Evolutionary conservation across 148 eudicot species (phyloP).

Genomic region (Euryodendron excelsum): DNA sequence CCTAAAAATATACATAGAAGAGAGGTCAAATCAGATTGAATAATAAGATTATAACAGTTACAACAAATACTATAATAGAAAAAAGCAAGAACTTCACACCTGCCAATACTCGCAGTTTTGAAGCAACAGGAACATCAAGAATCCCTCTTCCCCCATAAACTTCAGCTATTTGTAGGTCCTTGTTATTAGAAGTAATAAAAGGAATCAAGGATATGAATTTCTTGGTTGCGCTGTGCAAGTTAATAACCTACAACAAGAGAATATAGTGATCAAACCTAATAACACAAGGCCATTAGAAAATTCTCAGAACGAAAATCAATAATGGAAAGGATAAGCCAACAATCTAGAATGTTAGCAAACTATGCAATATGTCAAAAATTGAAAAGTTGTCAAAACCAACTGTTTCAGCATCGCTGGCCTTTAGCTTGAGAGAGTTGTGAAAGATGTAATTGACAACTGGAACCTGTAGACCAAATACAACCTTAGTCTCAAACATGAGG

Average conservation of each 20-base stretch:
- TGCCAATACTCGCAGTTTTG: conserved; percentile 53
- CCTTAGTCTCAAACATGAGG: not conserved
- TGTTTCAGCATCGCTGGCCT: conserved; percentile 82
- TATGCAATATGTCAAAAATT: not conserved
- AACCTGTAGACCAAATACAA: conserved; percentile 39
- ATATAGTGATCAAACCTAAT: not conserved
- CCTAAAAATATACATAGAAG: not conserved
- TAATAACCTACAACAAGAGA: conserved; percentile 56
- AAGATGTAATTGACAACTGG: conserved; percentile 70
- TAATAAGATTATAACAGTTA: not conserved
- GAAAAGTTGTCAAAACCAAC: conserved; percentile 37
- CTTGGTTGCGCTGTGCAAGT: conserved; percentile 55
- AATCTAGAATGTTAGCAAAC: no score
- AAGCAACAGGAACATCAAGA: conserved; percentile 57
- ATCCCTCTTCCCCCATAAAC: conserved; percentile 41
- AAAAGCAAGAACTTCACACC: conserved; percentile 32
- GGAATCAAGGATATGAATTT: conserved; percentile 68
- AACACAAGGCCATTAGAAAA: no score
- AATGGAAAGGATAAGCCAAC: not conserved
- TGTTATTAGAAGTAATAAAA: conserved; percentile 39
- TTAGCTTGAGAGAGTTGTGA: conserved; percentile 76
- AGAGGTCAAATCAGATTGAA: not conserved
- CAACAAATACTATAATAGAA: not conserved
- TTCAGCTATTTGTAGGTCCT: conserved; percentile 48
- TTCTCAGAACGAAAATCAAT: not conserved